These are phyloP conservation scores for Dendrocalamus sinicus DNA, from an alignment of 176 grass and related monocot genomes.

Conservation along the genomic window DNA sequence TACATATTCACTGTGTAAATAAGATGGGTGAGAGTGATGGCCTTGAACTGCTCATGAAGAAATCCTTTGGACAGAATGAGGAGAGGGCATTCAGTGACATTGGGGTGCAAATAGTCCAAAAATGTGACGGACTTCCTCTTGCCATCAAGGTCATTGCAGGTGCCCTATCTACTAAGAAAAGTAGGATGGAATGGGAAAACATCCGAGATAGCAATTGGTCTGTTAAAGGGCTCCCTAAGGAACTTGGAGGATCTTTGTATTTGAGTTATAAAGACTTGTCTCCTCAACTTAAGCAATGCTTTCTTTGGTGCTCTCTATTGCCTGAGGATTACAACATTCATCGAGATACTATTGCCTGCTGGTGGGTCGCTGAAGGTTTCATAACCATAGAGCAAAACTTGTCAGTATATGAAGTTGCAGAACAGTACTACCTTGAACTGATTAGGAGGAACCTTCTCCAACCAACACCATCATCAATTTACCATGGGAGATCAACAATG, in stretches of 20 bases:
- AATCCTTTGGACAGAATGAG: neutral
- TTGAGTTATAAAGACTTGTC: slow-evolving; percentile 55
- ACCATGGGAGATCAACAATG: neutral
- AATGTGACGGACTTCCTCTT: slow-evolving; percentile 53
- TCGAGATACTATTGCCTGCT: neutral
- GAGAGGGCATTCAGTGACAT: slow-evolving; percentile 5
- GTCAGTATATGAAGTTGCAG: neutral
- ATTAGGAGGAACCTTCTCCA: slow-evolving; percentile 44
- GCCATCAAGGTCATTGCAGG: slow-evolving; percentile 47
- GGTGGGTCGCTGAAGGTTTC: slow-evolving; percentile 60
- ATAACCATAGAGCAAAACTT: neutral
- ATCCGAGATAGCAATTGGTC: slow-evolving; percentile 44
- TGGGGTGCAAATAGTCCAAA: slow-evolving; percentile 42
- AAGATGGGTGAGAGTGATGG: slow-evolving; percentile 17
- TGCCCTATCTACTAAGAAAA: slow-evolving; percentile 26
- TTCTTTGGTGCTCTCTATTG: slow-evolving; percentile 24
- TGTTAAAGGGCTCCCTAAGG: slow-evolving; percentile 21
- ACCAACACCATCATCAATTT: neutral
- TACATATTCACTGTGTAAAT: slow-evolving; percentile 22
- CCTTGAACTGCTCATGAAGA: slow-evolving; percentile 16
- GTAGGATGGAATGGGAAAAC: slow-evolving; percentile 12
- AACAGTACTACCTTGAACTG: slow-evolving; percentile 51
- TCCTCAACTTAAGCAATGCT: slow-evolving; percentile 53
- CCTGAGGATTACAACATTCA: neutral
- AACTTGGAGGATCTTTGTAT: slow-evolving; percentile 31